Evolutionary conservation across 495 filamentous ascomycete species (phyloP), one percentile per base, ranked within the genome.

Genomic region (Aspergillus kassunensis): DNA sequence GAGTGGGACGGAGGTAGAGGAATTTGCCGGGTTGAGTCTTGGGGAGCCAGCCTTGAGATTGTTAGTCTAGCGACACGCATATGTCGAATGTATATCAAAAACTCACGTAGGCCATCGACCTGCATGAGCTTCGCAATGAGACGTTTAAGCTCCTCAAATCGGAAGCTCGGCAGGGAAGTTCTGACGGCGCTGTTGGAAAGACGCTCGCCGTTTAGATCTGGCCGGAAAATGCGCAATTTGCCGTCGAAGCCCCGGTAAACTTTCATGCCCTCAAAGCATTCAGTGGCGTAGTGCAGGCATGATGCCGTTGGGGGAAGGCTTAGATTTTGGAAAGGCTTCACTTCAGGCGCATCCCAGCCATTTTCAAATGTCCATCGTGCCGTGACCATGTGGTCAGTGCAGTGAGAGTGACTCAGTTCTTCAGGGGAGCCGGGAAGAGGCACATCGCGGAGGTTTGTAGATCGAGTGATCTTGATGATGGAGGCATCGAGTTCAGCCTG

Each of bases 361-460:
- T 64, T 64, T 31, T 63, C 59, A 6, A 61, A 69, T 15, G 80
- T 84, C 91, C 91, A 96, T 27, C 70, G 66, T 40, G 74, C 84
- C 31, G 84, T 88, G 51, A 95, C 79, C 91, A 95, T 95, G 76
- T 96, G 89, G 65, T 96, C 91, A 41, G 89, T 92, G 74, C 85
- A 89, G 64, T 87, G 71, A 44, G 82, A 73, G 49, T 73, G 67
- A 55, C 71, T 68, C 60, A 68, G 44, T 47, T 76, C 69, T 58
- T 80, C 76, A 0, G 72, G 68, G 9, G 76, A 80, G 36, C 75
- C 80, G 30, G 79, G 78, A 27, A 75, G 64, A 44, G 89, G 91
- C 34, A 95, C 86, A 37, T 81, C 58, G 53, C 85, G 85, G 0
- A 85, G 83, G 18, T 75, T 74, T 47, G 78, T 80, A 46, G 87